phyloP scores from a whole-genome alignment of 768 basidiomycete genomes.

The Tephrocybe rancida region DNA sequence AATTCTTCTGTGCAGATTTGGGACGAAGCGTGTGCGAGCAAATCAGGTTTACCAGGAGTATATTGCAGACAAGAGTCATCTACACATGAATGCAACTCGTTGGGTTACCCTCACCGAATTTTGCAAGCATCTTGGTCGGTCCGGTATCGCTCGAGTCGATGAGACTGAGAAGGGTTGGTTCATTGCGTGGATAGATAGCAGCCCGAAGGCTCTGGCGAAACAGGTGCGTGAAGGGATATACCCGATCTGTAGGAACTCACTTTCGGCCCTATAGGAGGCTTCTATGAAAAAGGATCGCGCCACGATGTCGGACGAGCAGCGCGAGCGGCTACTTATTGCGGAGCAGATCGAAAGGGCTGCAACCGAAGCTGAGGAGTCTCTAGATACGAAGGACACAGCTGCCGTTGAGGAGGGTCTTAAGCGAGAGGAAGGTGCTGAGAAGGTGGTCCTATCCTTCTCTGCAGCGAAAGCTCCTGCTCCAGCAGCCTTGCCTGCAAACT shows the following conservation, averaged over 20 bases:
- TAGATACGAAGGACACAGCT: constrained; percentile 34
- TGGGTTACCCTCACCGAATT: constrained; percentile 99
- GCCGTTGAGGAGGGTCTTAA: constrained; percentile 63
- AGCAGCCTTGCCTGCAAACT: constrained; percentile 30
- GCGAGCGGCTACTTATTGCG: constrained; percentile 85
- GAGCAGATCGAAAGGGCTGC: constrained; percentile 94
- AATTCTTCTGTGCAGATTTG: constrained; percentile 53
- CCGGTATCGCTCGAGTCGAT: constrained; percentile 88
- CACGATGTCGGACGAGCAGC: constrained; percentile 91
- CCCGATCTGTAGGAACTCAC: neutral
- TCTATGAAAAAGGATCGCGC: constrained; percentile 90
- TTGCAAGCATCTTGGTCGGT: constrained; percentile 82
- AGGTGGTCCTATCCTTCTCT: constrained; percentile 75
- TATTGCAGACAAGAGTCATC: constrained; percentile 89
- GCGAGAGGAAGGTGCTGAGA: constrained; percentile 71
- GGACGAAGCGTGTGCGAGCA: constrained; percentile 92
- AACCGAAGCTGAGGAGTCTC: constrained; percentile 40
- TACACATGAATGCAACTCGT: constrained; percentile 98
- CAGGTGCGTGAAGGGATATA: constrained; percentile 51
- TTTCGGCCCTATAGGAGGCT: constrained; percentile 56
- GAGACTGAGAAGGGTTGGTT: constrained; percentile 99
- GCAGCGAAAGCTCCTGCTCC: constrained; percentile 46
- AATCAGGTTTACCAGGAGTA: constrained; percentile 98
- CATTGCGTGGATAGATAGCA: constrained; percentile 95
- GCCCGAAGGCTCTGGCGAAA: constrained; percentile 91